These are phyloP conservation scores for Vigna hirtella DNA, from an alignment of 306 rosid species.

Conservation along the genomic window DNA sequence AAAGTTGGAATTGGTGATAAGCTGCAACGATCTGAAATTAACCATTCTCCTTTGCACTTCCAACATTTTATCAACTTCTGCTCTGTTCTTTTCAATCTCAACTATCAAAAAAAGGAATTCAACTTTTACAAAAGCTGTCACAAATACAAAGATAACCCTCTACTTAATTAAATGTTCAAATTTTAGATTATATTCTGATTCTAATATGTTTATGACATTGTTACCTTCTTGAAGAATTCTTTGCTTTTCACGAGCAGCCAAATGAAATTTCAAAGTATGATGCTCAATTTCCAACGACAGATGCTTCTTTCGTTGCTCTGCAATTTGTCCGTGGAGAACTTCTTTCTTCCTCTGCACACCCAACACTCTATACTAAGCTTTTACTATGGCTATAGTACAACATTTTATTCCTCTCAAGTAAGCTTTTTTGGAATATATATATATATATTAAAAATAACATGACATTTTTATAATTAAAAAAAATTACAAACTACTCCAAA, in stretches of 20 bases:
- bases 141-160: too few species aligned
- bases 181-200: too few species aligned
- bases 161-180: too few species aligned
- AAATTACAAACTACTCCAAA: background rate
- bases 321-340: constrained; percentile 43
- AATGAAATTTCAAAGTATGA: constrained; percentile 38
- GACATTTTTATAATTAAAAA: too few species aligned
- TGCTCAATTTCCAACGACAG: constrained; percentile 46
- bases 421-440: too few species aligned
- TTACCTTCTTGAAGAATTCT: constrained; percentile 49
- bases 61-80: constrained; percentile 49
- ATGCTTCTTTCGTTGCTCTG: constrained; percentile 8
- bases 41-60: constrained; percentile 31
- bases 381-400: too few species aligned
- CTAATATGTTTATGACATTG: too few species aligned
- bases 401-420: too few species aligned
- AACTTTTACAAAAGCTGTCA: too few species aligned
- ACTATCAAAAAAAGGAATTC: constrained; percentile 27
- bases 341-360: constrained; percentile 48
- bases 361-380: background rate
- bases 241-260: constrained; percentile 31
- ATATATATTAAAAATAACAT: too few species aligned
- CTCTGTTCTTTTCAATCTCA: constrained; percentile 55
- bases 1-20: constrained; percentile 1
- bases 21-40: background rate